Base-by-base conservation (phyloP, 345 rosid genomes). In the Bretschneidera sinensis region DNA sequence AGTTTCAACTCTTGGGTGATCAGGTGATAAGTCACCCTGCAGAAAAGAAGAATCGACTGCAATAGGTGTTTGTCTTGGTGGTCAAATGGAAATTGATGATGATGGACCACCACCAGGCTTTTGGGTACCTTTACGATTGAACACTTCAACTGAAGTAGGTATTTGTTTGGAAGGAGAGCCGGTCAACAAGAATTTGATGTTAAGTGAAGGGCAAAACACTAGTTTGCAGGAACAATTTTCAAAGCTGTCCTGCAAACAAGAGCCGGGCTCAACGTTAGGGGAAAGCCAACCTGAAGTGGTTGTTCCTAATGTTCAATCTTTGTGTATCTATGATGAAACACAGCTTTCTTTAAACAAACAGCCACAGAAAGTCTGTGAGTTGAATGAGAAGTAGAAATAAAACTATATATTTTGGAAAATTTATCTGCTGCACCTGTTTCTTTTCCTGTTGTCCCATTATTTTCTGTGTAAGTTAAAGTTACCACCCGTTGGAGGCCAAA, bases 151-250 rank as follows among this genome's bases (percentile, higher is more conserved):
- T n/a, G n/a, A n/a, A n/a, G n/a, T n/a, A n/a, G n/a, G n/a, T n/a
- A n/a, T n/a, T n/a, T n/a, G n/a, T n/a, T n/a, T n/a, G n/a, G n/a
- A n/a, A n/a, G n/a, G n/a, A n/a, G n/a, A n/a, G n/a, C n/a, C n/a
- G n/a, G n/a, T n/a, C n/a, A n/a, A 28, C 28, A 21, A 48, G 10
- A 34, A 49, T 49, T n/a, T 54, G 21, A 9, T 4, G 51, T 54
- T 53, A 49, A 62, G 45, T 14, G 59, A 58, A 25, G 65, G 59
- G 6, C 48, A 23, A 72, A 74, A 48, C 28, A 24, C 58, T 55
- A 59, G 59, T 56, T 61, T 45, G 81, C 71, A 63, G 81, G 79
- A 74, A 63, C 76, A 79, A 53, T 43, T 74, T 68, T 77, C 78
- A 60, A 71, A 78, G 76, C 51, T 62, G 53, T 72, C 82, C 67